These are phyloP conservation scores for Colletotrichum cordylinicola DNA, from an alignment of 2,329 filamentous ascomycete species.

Conservation along the genomic window DNA sequence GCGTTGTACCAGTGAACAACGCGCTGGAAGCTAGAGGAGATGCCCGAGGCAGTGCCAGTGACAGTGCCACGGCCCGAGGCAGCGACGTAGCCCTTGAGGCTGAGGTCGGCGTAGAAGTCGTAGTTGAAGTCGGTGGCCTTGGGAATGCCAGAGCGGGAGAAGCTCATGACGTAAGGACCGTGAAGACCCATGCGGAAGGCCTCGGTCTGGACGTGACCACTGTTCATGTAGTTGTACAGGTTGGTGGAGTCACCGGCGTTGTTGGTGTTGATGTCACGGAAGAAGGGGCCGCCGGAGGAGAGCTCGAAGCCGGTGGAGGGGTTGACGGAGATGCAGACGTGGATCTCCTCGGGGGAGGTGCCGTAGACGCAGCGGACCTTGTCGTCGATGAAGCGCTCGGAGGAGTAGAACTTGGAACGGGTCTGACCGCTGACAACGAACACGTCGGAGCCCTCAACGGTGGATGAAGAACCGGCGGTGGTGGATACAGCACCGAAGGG, in stretches of 20 bases:
- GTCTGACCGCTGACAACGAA: constrained; percentile 67
- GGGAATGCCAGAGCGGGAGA: constrained; percentile 64
- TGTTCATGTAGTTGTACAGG: constrained; percentile 75
- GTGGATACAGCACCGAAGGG: constrained; percentile 62
- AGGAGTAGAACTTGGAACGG: constrained; percentile 74
- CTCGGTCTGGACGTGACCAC: constrained; percentile 68
- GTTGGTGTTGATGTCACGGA: constrained; percentile 70
- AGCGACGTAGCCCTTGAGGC: constrained; percentile 63
- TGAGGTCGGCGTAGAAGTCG: constrained; percentile 64
- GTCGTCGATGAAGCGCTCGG: constrained; percentile 73
- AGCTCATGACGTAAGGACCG: constrained; percentile 68
- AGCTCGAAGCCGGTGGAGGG: constrained; percentile 56
- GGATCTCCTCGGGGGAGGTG: constrained; percentile 46
- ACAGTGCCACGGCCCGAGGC: constrained; percentile 63
- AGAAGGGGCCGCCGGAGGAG: constrained; percentile 71
- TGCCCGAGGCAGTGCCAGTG: constrained; percentile 64
- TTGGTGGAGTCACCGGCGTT: constrained; percentile 62
- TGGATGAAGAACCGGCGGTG: constrained; percentile 54
- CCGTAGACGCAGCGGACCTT: constrained; percentile 66
- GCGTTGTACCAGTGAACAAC: constrained; percentile 72
- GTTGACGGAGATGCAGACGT: constrained; percentile 64
- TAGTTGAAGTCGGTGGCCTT: constrained; percentile 52
- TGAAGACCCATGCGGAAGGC: constrained; percentile 66
- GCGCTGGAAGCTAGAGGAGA: constrained; percentile 54
- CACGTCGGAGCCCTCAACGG: constrained; percentile 64